Evolutionary conservation across 495 filamentous ascomycete genomes (phyloP).

Genomic region (Penicillium waksmanii): DNA sequence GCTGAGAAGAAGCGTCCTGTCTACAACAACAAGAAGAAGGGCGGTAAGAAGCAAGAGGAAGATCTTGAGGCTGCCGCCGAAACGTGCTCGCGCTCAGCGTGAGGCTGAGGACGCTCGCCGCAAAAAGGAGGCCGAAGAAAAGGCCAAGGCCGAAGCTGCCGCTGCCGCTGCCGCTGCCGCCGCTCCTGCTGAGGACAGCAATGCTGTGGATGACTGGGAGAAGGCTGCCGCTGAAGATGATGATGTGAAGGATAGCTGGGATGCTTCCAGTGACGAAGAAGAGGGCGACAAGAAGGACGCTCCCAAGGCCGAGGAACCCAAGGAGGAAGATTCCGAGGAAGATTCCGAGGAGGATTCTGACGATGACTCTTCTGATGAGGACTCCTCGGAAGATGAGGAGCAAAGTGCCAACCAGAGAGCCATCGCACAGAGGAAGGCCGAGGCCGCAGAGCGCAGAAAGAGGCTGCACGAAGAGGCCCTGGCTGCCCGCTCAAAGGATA

Average conservation of each 20-base stretch:
- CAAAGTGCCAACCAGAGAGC: slow-evolving; percentile 67
- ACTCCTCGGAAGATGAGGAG: slow-evolving; percentile 70
- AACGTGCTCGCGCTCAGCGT: slow-evolving; percentile 61
- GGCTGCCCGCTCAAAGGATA: slow-evolving; percentile 88
- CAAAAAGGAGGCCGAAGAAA: slow-evolving; percentile 66
- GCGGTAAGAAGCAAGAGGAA: slow-evolving; percentile 72
- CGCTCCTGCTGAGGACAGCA: slow-evolving; percentile 58
- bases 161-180: slow-evolving; percentile 58
- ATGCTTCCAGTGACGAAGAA: slow-evolving; percentile 83
- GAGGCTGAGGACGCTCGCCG: slow-evolving; percentile 74
- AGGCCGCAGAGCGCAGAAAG: slow-evolving; percentile 86
- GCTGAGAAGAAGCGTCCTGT: slow-evolving; percentile 76
- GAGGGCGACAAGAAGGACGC: slow-evolving; percentile 13
- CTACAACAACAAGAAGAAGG: slow-evolving; percentile 78
- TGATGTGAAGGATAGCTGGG: slow-evolving; percentile 93
- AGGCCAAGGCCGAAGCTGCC: slow-evolving; percentile 61
- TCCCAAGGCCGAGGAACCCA: slow-evolving; percentile 16
- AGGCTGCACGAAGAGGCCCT: slow-evolving; percentile 89
- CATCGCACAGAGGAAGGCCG: slow-evolving; percentile 76
- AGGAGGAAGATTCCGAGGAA: slow-evolving; percentile 30
- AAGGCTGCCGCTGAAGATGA: slow-evolving; percentile 76
- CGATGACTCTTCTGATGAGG: slow-evolving; percentile 54
- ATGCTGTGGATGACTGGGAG: slow-evolving; percentile 86
- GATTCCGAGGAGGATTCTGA: slow-evolving; percentile 51
- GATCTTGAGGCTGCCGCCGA: slow-evolving; percentile 65